Base-by-base conservation (phyloP, 108 stramenopile genomes). In the Cyclotella baltica region DNA sequence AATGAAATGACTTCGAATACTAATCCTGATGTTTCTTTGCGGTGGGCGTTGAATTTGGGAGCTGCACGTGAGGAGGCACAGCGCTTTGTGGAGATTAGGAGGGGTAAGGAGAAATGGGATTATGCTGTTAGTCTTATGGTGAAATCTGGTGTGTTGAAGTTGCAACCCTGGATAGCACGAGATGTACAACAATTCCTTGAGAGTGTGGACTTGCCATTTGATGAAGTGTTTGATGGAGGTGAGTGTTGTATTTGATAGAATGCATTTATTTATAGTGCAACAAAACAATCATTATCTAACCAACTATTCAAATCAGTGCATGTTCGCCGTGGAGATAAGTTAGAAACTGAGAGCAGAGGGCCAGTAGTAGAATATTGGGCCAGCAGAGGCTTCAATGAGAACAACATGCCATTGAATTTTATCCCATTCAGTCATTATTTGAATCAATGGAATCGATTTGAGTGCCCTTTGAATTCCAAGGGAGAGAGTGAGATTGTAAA, bases 241-340 rank as follows among this genome's bases (percentile, higher is more conserved):
- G 70, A 29, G 6, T 2, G 46, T 25, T 19, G 43, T 38, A 25
- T 51, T 56, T 78, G 29, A 27, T 78, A 33, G 20, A 37, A 36
- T 27, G 34, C 27, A 59, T 71, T 36, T 62, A 78, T 52, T 38
- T 78, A 11, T 62, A 50, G 16, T 33, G 31, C 2, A n/a, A 69
- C 28, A 27, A 50, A 18, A 59, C 15, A 20, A 73, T 65, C 50
- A 30, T 33, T 43, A 53, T 73, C 8, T n/a, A n/a, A n/a, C n/a
- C n/a, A n/a, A n/a, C n/a, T n/a, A n/a, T n/a, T n/a, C n/a, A n/a
- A n/a, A n/a, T n/a, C n/a, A 31, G 78, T 85, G 25, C 85, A 85
- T 56, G 81, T 85, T 34, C 81, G 85, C 18, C 67, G 85, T 19
- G 85, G 85, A 0, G 85, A 85, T 62, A 85, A 85, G 35, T 61